Evolutionary conservation across 805 yeast species (phyloP).

Genomic region (Saccharomycopsis amapae): DNA sequence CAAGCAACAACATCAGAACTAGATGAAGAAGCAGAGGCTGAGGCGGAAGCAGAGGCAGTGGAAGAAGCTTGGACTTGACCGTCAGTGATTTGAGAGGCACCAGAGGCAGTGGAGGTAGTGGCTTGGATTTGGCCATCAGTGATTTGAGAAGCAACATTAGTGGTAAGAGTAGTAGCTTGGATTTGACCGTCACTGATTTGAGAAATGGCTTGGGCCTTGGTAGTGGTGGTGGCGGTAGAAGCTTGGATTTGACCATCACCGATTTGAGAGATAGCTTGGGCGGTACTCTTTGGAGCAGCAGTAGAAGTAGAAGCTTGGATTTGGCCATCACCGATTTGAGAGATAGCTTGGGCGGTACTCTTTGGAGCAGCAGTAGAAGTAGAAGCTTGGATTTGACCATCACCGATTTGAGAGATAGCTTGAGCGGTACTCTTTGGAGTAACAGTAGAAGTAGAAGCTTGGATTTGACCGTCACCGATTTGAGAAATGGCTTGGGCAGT

Average conservation of each 20-base stretch:
- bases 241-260: conserved; percentile 41
- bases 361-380: conserved; percentile 22
- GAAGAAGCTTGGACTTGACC: conserved; percentile 26
- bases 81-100: conserved; percentile 23
- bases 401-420: conserved; percentile 38
- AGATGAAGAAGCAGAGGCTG: conserved; percentile 27
- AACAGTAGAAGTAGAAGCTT: conserved; percentile 28
- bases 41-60: conserved; percentile 27
- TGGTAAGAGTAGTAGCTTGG: conserved; percentile 29
- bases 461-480: conserved; percentile 40
- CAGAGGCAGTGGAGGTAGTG: conserved; percentile 23
- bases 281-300: conserved; percentile 29
- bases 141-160: conserved; percentile 26
- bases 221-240: conserved; percentile 25
- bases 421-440: conserved; percentile 23
- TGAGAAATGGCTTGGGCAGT: conserved; percentile 30
- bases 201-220: conserved; percentile 28
- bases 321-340: conserved; percentile 57
- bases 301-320: conserved; percentile 39
- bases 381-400: conserved; percentile 41
- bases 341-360: conserved; percentile 29
- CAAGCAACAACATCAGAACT: conserved; percentile 25
- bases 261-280: conserved; percentile 33
- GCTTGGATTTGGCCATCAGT: conserved; percentile 31
- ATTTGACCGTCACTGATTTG: conserved; percentile 50